Conservation (phyloP, 2,329 filamentous ascomycete genomes). For the Elsinoe fawcettii region DNA sequence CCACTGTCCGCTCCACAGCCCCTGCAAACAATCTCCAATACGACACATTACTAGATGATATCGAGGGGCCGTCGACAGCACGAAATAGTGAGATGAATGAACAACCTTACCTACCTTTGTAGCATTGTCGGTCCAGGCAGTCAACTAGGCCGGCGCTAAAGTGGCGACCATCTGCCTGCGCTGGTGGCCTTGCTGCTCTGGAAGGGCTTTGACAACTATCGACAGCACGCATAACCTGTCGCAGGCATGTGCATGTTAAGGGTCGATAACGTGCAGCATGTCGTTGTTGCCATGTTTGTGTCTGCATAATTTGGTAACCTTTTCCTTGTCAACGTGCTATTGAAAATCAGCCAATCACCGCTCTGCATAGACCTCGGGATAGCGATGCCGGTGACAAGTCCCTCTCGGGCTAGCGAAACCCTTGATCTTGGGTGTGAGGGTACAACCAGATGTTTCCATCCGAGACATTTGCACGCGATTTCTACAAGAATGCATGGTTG, state of each 20-base stretch:
- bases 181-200: neutral
- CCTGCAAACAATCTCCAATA: too few relatives aligned
- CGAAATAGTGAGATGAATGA: too few relatives aligned
- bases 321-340: constrained; percentile 1
- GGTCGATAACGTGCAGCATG: neutral
- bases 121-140: neutral
- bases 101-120: neutral
- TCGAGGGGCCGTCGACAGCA: too few relatives aligned
- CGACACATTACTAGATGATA: too few relatives aligned
- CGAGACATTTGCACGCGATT: neutral
- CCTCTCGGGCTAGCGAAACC: neutral
- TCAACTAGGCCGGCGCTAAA: neutral
- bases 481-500: neutral
- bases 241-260: too few relatives aligned
- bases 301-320: neutral
- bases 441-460: neutral
- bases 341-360: neutral
- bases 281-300: neutral
- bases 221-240: too few relatives aligned
- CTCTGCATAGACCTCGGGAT: neutral
- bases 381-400: neutral
- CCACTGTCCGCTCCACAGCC: too few relatives aligned
- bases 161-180: neutral
- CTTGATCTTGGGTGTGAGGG: constrained; percentile 3
- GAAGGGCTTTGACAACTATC: neutral